phyloP scores from a whole-genome alignment of 176 grass and related monocot species.

The Paspalum vaginatum region DNA sequence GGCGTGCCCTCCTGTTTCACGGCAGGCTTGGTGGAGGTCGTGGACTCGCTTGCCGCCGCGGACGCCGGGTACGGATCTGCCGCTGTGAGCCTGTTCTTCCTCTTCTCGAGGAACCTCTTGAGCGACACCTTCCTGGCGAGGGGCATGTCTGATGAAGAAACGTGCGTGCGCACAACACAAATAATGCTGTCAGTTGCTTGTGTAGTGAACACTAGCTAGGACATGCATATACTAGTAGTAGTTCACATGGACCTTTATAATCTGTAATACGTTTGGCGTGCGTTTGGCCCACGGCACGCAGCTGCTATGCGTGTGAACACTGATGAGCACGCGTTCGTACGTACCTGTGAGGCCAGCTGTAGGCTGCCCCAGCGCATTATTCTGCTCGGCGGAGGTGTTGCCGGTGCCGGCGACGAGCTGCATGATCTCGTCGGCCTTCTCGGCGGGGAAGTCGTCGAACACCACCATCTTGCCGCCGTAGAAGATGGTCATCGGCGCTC shows the following conservation, averaged over 20 bases:
- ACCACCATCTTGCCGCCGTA: conserved; percentile 69
- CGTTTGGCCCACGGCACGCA: neutral
- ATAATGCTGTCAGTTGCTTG: neutral
- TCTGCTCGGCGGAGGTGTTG: neutral
- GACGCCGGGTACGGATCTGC: conserved; percentile 37
- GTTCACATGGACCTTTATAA: too few relatives aligned
- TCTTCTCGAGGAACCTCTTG: conserved; percentile 84
- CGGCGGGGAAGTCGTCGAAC: conserved; percentile 77
- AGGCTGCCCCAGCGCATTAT: conserved; percentile 19
- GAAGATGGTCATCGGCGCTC: conserved; percentile 76
- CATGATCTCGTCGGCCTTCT: conserved; percentile 72
- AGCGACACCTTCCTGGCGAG: conserved; percentile 89
- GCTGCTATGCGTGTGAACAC: neutral
- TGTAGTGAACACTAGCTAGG: neutral
- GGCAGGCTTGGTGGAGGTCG: conserved; percentile 19
- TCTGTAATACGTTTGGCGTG: too few relatives aligned
- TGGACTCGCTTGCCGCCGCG: neutral
- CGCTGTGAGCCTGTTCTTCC: conserved; percentile 56
- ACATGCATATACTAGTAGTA: too few relatives aligned
- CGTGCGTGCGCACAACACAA: neutral
- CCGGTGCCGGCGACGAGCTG: conserved; percentile 44
- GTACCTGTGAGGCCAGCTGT: conserved; percentile 37
- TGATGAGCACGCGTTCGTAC: neutral
- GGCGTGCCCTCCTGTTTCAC: conserved; percentile 22
- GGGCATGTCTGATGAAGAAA: conserved; percentile 66